Base-by-base conservation (phyloP, 352 stramenopile species). In the Pythium biforme region DNA sequence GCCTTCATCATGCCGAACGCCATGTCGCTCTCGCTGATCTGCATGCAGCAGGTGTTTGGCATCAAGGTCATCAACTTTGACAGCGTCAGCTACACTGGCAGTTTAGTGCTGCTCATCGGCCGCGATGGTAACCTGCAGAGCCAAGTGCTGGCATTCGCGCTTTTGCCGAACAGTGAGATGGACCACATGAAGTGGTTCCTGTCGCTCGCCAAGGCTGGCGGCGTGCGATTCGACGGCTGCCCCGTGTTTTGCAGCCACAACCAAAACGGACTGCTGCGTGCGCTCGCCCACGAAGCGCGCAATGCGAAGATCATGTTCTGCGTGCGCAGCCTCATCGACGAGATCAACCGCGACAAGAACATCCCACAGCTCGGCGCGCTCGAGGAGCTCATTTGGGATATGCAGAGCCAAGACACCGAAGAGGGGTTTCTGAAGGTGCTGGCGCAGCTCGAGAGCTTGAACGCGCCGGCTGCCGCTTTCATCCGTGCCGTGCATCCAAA, bases 141-240 rank as follows among this genome's bases (percentile, higher is more conserved):
- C 52, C 85, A 90, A 43, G 74, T 86, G 15, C 29, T 90, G 27
- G 85, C 85, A 3, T 89, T 94, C 53, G 82, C 75, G 15, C 52
- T 94, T 34, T 62, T 94, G 17, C 82, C 82, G 11, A 78, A 72
- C 37, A 81, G 72, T 15, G 79, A 89, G 25, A 76, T 83, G 49
- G 82, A 90, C 29, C 76, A 90, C 54, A 77, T 91, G 66, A 77
- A 81, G 62, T 94, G 84, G 84, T 94, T 94, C 61, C 53, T 94
- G 6, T 56, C 58, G 25, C 64, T 86, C 52, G 68, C 76, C 17
- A 86, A 85, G 59, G 73, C 66, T 34, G 75, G 74, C 7, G 84
- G 77, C 29, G 70, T 76, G 47, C 69, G 62, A 7, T 76, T 90
- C 41, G 73, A 87, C 51, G 73, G 66, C 23, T 76, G 64, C 9